Percentiles rank a stretch among this genome's conserved stretches.
Evolutionary conservation across 1,284 basidiomycete species (phyloP).

Genomic region (Trametes versicolor): DNA sequence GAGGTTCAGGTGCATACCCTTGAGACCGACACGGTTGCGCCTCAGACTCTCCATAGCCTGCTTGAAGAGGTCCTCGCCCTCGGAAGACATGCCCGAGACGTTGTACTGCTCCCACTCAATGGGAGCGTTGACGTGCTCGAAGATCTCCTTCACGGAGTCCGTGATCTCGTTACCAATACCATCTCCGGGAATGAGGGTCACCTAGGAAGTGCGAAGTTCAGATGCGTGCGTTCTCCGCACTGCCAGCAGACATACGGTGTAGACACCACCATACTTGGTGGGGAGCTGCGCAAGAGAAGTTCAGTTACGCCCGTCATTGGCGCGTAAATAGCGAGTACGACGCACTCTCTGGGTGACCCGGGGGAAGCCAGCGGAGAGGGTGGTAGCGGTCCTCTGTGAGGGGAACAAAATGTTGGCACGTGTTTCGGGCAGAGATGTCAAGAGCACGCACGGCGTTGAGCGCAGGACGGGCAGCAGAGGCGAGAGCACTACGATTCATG

Average conservation of each 20-base stretch:
- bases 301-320: slow-evolving; percentile 46
- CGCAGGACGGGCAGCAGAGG: slow-evolving; percentile 64
- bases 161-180: slow-evolving; percentile 98
- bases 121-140: slow-evolving; percentile 96
- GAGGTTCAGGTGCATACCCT: slow-evolving; percentile 70
- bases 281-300: slow-evolving; percentile 63
- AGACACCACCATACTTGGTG: slow-evolving; percentile 96
- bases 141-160: slow-evolving; percentile 99
- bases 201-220: slow-evolving; percentile 54
- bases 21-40: slow-evolving; percentile 97
- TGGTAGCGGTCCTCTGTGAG: slow-evolving; percentile 75
- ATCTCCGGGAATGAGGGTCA: slow-evolving; percentile 95
- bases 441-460: slow-evolving; percentile 60
- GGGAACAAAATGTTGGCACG: slow-evolving; percentile 24
- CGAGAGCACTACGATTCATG: slow-evolving; percentile 77
- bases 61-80: slow-evolving; percentile 96
- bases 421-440: slow-evolving; percentile 10
- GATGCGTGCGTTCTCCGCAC: slow-evolving; percentile 37
- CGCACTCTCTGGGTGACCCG: slow-evolving; percentile 76
- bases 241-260: slow-evolving; percentile 68
- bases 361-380: slow-evolving; percentile 84
- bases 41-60: slow-evolving; percentile 97
- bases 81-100: slow-evolving; percentile 95
- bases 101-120: slow-evolving; percentile 99
- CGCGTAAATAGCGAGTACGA: slow-evolving; percentile 21